A percentile compares a stretch with the other conserved stretches of the same genome.
These are phyloP conservation scores for Talaromyces sp. DNA, from an alignment of 2,329 filamentous ascomycete species.

Conservation along the genomic window DNA sequence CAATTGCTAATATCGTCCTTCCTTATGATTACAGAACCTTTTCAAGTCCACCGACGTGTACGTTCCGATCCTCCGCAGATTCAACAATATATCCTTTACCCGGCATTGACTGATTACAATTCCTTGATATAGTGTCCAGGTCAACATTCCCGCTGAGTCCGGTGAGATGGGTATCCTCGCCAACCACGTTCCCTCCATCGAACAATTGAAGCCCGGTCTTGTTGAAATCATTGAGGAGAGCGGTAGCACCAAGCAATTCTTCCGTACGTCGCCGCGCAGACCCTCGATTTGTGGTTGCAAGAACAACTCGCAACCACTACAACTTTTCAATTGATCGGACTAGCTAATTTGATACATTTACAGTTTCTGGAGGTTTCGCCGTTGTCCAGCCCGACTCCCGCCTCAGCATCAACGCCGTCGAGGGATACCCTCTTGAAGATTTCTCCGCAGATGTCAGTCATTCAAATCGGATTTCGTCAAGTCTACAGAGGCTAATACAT, in stretches of 20 bases:
- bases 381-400: constrained; percentile 91
- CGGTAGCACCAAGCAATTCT: constrained; percentile 89
- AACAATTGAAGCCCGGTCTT: constrained; percentile 96
- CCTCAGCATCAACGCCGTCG: constrained; percentile 97
- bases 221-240: constrained; percentile 94
- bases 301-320: background rate
- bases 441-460: constrained; percentile 75
- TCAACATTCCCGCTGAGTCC: constrained; percentile 97
- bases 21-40: constrained; percentile 52
- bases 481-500: constrained; percentile 1
- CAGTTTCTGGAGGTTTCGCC: constrained; percentile 95
- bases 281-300: background rate
- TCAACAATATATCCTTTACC: background rate
- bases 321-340: constrained; percentile 7
- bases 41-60: constrained; percentile 71
- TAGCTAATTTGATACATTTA: background rate
- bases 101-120: constrained; percentile 47
- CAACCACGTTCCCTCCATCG: constrained; percentile 97
- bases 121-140: constrained; percentile 72
- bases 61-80: constrained; percentile 33
- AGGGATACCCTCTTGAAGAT: constrained; percentile 91
- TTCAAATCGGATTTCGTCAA: background rate
- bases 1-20: constrained; percentile 17
- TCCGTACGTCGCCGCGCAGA: constrained; percentile 66
- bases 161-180: constrained; percentile 99